These are phyloP conservation scores for Colletotrichum cordylinicola DNA, from an alignment of 2,329 filamentous ascomycete species.

Conservation along the genomic window DNA sequence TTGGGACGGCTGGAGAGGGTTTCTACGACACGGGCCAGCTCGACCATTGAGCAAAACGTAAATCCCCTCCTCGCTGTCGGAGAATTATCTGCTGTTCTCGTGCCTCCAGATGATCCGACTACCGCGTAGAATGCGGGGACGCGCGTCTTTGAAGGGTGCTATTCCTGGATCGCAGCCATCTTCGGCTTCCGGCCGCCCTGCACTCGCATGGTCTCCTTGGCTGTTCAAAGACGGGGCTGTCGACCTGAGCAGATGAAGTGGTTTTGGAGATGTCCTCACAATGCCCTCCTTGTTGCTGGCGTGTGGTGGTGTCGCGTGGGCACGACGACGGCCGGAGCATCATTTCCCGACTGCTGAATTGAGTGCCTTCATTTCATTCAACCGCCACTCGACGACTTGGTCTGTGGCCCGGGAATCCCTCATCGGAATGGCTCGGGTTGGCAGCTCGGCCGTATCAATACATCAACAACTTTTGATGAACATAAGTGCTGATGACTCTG, in stretches of 20 bases:
- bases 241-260: not conserved
- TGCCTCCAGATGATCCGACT: not conserved
- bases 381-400: not conserved
- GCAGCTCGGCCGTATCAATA: not conserved
- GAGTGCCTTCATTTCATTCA: not conserved
- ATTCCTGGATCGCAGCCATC: not conserved
- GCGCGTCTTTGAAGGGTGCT: not conserved
- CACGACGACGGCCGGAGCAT: not conserved
- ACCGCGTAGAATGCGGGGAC: not conserved
- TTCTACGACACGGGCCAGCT: not conserved
- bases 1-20: not conserved
- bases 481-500: not conserved
- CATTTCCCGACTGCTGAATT: not conserved
- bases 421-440: not conserved
- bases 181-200: not conserved
- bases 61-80: not conserved
- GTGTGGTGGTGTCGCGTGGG: not conserved
- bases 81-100: not conserved
- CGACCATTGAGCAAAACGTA: not conserved
- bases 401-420: not conserved
- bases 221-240: not conserved
- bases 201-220: not conserved
- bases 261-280: not conserved
- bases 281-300: not conserved
- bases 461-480: not conserved